Evolutionary conservation across 257 asterid genomes (phyloP).

Genomic region (Solanum infundibuliforme): DNA sequence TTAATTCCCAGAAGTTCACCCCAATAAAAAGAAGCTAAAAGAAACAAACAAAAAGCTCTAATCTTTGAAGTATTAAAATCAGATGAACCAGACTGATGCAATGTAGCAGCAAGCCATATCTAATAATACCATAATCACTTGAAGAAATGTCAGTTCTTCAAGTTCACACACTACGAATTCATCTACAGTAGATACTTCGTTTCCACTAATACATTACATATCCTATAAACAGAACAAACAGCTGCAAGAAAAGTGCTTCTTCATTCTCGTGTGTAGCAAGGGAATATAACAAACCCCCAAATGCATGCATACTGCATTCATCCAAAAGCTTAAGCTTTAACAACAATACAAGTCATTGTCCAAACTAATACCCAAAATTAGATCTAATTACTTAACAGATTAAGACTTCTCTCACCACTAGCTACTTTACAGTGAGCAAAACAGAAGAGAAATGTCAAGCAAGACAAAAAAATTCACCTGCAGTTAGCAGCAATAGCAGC

Average conservation of each 20-base stretch:
- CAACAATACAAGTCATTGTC: neutral
- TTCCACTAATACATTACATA: neutral
- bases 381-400: neutral
- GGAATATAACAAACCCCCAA: neutral
- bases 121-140: neutral
- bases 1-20: neutral
- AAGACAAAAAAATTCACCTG: conserved; percentile 35
- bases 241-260: neutral
- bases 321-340: neutral
- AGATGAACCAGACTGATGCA: neutral
- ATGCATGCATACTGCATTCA: neutral
- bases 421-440: neutral
- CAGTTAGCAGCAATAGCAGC: conserved; percentile 86
- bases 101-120: neutral
- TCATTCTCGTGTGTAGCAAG: neutral
- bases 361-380: neutral
- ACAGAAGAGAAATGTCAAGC: neutral
- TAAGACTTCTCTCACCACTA: neutral
- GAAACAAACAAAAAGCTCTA: neutral
- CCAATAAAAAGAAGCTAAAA: neutral
- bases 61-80: neutral
- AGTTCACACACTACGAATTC: neutral
- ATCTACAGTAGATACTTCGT: neutral
- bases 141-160: neutral
- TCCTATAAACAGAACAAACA: neutral